phyloP scores from a whole-genome alignment of 2,329 filamentous ascomycete species.

The Chrysoporthe austroafricana region DNA sequence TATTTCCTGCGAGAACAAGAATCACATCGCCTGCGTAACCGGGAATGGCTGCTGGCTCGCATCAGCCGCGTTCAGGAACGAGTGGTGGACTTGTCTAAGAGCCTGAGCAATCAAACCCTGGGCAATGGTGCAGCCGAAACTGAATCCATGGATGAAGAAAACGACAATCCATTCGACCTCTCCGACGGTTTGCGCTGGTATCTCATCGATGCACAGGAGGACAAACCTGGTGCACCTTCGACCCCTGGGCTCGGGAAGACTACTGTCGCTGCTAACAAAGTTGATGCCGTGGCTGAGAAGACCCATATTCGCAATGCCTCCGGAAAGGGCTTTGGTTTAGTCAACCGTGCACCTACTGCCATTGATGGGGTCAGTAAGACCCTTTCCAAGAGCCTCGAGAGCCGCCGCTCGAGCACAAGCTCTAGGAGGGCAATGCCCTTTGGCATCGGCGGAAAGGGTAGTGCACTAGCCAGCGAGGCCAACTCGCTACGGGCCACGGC shows the following conservation, averaged over 20 bases:
- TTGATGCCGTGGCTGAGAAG: slow-evolving; percentile 80
- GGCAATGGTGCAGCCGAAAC: slow-evolving; percentile 47
- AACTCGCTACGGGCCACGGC: slow-evolving; percentile 58
- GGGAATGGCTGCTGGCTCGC: slow-evolving; percentile 95
- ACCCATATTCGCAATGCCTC: slow-evolving; percentile 48
- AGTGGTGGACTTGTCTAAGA: slow-evolving; percentile 88
- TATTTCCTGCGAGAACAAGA: slow-evolving; percentile 97
- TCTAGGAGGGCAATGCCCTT: slow-evolving; percentile 76
- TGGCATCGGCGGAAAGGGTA: slow-evolving; percentile 52
- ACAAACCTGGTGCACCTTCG: slow-evolving; percentile 88
- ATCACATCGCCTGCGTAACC: slow-evolving; percentile 76
- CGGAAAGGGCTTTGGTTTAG: slow-evolving; percentile 45
- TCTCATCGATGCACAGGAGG: slow-evolving; percentile 88
- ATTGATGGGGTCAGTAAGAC: slow-evolving; percentile 78
- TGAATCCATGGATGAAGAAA: slow-evolving; percentile 67
- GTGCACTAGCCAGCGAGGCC: slow-evolving; percentile 60
- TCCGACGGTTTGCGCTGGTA: slow-evolving; percentile 97
- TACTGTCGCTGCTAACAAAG: slow-evolving; percentile 84
- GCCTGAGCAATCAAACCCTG: slow-evolving; percentile 53
- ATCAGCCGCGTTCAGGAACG: slow-evolving; percentile 91
- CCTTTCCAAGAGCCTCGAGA: slow-evolving; percentile 86
- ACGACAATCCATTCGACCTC: slow-evolving; percentile 96
- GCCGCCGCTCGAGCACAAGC: slow-evolving; percentile 82
- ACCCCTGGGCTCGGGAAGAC: slow-evolving; percentile 91
- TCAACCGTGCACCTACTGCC: slow-evolving; percentile 49